These are phyloP conservation scores for Petrea volubilis DNA, from an alignment of 257 asterid species.

Conservation along the genomic window DNA sequence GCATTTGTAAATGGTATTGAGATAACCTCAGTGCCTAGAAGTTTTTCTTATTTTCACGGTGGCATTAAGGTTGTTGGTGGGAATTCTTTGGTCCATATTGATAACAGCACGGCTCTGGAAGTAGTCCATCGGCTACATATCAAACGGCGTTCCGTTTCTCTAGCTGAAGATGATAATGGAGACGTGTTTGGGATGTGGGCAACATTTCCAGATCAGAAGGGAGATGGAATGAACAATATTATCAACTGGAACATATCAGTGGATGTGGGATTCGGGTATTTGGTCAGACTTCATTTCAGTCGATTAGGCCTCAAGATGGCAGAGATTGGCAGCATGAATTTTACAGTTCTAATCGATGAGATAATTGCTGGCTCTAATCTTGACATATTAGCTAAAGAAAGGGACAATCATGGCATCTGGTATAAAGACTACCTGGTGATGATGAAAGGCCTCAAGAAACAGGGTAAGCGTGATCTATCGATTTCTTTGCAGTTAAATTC, in stretches of 20 bases:
- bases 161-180: background rate
- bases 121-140: background rate
- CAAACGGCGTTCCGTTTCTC: background rate
- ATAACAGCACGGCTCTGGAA: background rate
- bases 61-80: background rate
- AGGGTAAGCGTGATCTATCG: slow-evolving; percentile 26
- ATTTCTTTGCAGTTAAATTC: slow-evolving; percentile 27
- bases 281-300: slow-evolving; percentile 43
- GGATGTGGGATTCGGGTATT: slow-evolving; percentile 41
- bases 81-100: background rate
- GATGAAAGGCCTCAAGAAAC: slow-evolving; percentile 35
- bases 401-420: slow-evolving; percentile 22
- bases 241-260: slow-evolving; percentile 38
- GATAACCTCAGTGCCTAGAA: background rate
- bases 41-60: background rate
- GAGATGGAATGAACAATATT: background rate
- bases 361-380: slow-evolving; percentile 23
- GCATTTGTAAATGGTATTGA: background rate
- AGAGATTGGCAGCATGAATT: slow-evolving; percentile 26
- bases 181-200: slow-evolving; percentile 14
- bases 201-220: background rate
- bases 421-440: slow-evolving; percentile 34
- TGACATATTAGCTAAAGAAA: slow-evolving; percentile 31
- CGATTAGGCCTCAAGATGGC: slow-evolving; percentile 27
- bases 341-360: slow-evolving; percentile 32